Evolutionary conservation across 1,139 yeast genomes (phyloP).

Genomic region (Candida sp.): DNA sequence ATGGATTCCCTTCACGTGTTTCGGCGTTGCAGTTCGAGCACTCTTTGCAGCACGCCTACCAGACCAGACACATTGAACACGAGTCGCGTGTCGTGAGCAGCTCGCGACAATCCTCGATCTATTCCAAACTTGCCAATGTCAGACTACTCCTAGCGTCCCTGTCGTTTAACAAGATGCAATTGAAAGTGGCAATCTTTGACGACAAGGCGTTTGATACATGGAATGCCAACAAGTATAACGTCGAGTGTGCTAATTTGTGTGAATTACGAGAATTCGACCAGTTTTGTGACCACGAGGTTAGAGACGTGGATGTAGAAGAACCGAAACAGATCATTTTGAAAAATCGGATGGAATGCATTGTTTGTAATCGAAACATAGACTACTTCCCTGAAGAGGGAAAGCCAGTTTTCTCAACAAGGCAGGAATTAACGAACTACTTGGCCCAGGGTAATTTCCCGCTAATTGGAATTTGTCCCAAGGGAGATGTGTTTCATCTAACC

Average conservation of each 20-base stretch:
- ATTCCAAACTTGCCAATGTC: constrained; percentile 55
- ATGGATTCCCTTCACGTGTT: constrained; percentile 75
- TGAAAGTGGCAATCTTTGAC: constrained; percentile 45
- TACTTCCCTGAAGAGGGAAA: constrained; percentile 27
- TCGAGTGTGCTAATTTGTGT: constrained; percentile 13
- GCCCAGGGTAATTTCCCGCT: constrained; percentile 18
- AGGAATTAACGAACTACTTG: constrained; percentile 7
- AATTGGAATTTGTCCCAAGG: constrained; percentile 43
- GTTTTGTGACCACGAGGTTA: constrained; percentile 10
- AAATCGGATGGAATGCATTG: constrained; percentile 26
- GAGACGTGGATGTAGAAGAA: constrained; percentile 14
- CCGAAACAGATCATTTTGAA: constrained; percentile 23
- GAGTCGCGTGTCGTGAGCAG: constrained; percentile 26
- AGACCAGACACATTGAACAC: constrained; percentile 59
- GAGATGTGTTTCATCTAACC: constrained; percentile 43
- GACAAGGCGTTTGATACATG: constrained; percentile 26
- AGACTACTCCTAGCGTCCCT: constrained; percentile 39
- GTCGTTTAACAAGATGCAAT: constrained; percentile 45
- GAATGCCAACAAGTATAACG: constrained; percentile 32
- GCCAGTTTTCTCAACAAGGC: constrained; percentile 1
- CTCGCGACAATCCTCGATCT: constrained; percentile 40
- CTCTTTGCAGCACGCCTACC: constrained; percentile 78
- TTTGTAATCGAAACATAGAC: constrained; percentile 33
- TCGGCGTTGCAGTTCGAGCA: constrained; percentile 77
- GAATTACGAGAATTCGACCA: constrained; percentile 15